Base-by-base conservation (phyloP, 2,329 filamentous ascomycete genomes). In the Penicillium digitatum region DNA sequence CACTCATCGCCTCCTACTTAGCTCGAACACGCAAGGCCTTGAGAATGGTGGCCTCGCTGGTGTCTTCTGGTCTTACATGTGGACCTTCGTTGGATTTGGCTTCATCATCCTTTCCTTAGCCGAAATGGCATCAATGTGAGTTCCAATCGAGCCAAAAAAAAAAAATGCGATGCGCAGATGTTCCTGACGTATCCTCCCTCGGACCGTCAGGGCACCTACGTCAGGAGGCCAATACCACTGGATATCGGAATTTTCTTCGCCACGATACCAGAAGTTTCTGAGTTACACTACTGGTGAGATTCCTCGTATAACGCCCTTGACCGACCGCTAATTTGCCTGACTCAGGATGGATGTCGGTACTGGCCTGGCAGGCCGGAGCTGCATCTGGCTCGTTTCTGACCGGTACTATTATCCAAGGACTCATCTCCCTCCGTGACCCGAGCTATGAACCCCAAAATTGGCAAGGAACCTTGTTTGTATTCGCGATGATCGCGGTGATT, bases 71-170 rank as follows among this genome's bases (percentile, higher is more conserved):
- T 61, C 67, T 0, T 73, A 68, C 55, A 43, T 74, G 12, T 68
- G 68, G 58, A 72, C 86, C 31, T 73, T 87, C 22, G 83, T 92
- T 6, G 86, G 87, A 0, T 81, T 87, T 26, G 87, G 88, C 8
- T 85, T 84, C 24, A 79, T 91, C 26, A 66, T 72, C n/a, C 55
- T 63, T 22, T 71, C 71, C 16, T 78, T 93, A 66, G 82, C 87
- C 0, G 89, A 94, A 69, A 78, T 90, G 72, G 71, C 69, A 14
- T 71, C 68, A 2, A 76, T 75, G 67, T 69, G 50, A 53, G 57
- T 53, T 32, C 7, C 5, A 12, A 31, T 10, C 4, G 20, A 32
- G 35, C 8, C 4, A 20, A n/a, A 5, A 5, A 2, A 12, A 7
- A 20, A n/a, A 5, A 5, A 2, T 14, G 6, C 12, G 1, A 9